phyloP scores from a whole-genome alignment of 352 stramenopile species.

The Aphanomyces cochlioides region DNA sequence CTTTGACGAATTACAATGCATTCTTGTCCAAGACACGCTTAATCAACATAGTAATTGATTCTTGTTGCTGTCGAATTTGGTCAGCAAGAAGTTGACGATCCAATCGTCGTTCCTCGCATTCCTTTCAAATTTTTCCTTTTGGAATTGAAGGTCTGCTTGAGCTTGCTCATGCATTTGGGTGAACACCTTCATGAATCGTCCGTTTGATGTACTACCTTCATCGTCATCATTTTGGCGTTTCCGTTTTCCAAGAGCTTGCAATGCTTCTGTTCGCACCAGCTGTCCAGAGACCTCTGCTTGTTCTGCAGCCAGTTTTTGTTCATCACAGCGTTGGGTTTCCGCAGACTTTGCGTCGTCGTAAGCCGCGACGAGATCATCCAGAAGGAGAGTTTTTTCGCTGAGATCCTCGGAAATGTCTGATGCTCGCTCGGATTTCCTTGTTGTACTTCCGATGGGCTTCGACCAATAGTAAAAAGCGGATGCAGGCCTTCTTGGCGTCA shows the following conservation, averaged over 20 bases:
- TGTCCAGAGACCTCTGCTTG: background rate
- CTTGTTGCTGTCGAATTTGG: too few relatives aligned
- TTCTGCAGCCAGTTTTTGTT: background rate
- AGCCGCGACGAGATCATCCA: conserved; percentile 7
- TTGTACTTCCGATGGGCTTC: background rate
- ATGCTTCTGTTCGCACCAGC: background rate
- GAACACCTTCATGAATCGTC: too few relatives aligned
- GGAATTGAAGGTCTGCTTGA: background rate
- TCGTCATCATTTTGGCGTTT: background rate
- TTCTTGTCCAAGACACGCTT: too few relatives aligned
- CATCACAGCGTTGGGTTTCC: background rate
- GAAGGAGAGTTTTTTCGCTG: background rate
- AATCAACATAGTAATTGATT: too few relatives aligned
- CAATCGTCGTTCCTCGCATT: background rate
- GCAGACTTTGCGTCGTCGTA: background rate
- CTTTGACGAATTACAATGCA: too few relatives aligned
- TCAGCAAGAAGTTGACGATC: background rate
- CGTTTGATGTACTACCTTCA: background rate
- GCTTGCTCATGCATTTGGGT: too few relatives aligned
- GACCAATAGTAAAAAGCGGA: too few relatives aligned
- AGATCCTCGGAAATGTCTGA: background rate
- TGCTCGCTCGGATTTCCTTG: background rate
- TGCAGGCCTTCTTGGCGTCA: too few relatives aligned
- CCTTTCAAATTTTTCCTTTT: too few relatives aligned
- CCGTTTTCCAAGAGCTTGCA: background rate